Conservation (phyloP, 1,284 basidiomycete species). For the Leccinum ponderosum region DNA sequence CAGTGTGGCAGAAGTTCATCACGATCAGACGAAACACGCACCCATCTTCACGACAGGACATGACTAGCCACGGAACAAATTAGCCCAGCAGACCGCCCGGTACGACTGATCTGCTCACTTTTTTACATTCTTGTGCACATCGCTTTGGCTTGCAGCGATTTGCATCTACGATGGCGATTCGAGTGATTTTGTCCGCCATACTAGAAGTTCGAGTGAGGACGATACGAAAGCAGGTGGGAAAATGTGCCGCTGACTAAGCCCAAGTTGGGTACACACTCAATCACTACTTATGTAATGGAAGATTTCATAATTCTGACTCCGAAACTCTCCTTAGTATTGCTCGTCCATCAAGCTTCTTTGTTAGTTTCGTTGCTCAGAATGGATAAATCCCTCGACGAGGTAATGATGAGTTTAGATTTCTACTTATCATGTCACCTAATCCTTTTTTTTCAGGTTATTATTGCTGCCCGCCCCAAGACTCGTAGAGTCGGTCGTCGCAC, state of each 20-base stretch:
- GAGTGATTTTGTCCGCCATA: slow-evolving; percentile 91
- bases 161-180: slow-evolving; percentile 43
- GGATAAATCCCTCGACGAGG: slow-evolving; percentile 92
- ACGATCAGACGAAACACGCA: slow-evolving; percentile 39
- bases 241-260: background rate
- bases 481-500: slow-evolving; percentile 50
- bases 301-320: background rate
- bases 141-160: slow-evolving; percentile 42
- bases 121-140: slow-evolving; percentile 92
- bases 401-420: slow-evolving; percentile 39
- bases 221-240: background rate
- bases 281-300: too few species aligned
- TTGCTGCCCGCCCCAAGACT: slow-evolving; percentile 59
- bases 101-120: slow-evolving; percentile 45
- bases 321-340: background rate
- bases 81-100: slow-evolving; percentile 3
- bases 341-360: background rate
- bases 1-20: background rate
- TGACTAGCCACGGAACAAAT: slow-evolving; percentile 52
- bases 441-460: slow-evolving; percentile 70
- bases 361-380: slow-evolving; percentile 38
- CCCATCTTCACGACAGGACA: slow-evolving; percentile 96
- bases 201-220: background rate
- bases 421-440: slow-evolving; percentile 17
- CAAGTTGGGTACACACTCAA: too few species aligned